Conservation (phyloP, 2,329 filamentous ascomycete species). For the Fusarium sp. region DNA sequence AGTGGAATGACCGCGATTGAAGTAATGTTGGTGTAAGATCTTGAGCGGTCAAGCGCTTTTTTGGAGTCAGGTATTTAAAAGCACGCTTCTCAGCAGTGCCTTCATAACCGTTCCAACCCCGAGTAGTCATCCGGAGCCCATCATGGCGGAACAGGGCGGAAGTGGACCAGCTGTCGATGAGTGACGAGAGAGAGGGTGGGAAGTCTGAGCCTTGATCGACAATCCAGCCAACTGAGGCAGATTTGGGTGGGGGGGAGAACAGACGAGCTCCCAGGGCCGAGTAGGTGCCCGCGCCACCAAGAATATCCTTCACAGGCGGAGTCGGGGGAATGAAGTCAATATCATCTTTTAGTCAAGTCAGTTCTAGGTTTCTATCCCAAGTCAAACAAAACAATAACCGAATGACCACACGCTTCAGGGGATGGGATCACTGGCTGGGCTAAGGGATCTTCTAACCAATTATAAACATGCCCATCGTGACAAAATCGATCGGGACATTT, state of each 20-base stretch:
- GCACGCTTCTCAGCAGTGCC: conserved; percentile 75
- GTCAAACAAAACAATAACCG: background rate
- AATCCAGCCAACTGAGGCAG: conserved; percentile 85
- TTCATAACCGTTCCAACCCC: conserved; percentile 93
- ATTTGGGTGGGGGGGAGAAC: conserved; percentile 78
- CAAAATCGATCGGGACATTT: conserved; percentile 67
- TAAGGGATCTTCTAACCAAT: conserved; percentile 65
- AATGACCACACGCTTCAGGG: background rate
- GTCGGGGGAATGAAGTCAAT: conserved; percentile 85
- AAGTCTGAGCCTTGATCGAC: conserved; percentile 93
- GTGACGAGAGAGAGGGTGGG: conserved; percentile 71
- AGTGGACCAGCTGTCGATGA: conserved; percentile 82
- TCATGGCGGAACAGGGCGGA: conserved; percentile 77
- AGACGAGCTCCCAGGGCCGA: conserved; percentile 89
- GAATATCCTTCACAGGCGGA: conserved; percentile 77
- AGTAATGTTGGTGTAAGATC: conserved; percentile 78
- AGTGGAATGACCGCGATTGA: conserved; percentile 82
- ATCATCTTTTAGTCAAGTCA: conserved; percentile 75
- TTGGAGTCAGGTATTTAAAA: conserved; percentile 91
- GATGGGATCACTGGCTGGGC: background rate
- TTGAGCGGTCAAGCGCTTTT: conserved; percentile 80
- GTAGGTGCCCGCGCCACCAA: conserved; percentile 92
- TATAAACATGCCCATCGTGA: conserved; percentile 80
- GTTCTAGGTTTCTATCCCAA: background rate
- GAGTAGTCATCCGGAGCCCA: conserved; percentile 79